A percentile compares a stretch with the other conserved stretches of the same genome.
These are phyloP conservation scores for Oenanthe javanica DNA, from an alignment of 140 eudicot genomes.

Conservation along the genomic window DNA sequence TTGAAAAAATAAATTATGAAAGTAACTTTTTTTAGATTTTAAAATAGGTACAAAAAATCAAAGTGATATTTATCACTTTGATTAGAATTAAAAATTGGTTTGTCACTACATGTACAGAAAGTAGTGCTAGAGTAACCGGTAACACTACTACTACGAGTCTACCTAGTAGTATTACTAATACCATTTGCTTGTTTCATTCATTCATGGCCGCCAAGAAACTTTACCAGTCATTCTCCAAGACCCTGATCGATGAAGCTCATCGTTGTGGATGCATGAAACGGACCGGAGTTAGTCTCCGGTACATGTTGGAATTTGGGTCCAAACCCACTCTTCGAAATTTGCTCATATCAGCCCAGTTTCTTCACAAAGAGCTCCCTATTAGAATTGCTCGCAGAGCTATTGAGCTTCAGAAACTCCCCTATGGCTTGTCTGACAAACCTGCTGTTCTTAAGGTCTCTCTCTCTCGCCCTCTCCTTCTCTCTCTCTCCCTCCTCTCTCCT, in stretches of 20 bases:
- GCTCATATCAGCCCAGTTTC: conserved; percentile 59
- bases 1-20: too few species aligned
- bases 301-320: conserved; percentile 74
- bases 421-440: conserved; percentile 68
- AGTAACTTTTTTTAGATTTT: too few species aligned
- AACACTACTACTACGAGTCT: neutral
- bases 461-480: neutral
- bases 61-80: too few species aligned
- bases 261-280: conserved; percentile 51
- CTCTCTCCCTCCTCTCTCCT: neutral
- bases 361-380: conserved; percentile 80
- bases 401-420: conserved; percentile 75
- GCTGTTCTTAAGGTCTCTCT: conserved; percentile 59
- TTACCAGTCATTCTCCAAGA: conserved; percentile 32
- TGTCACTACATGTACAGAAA: neutral
- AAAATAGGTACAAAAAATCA: too few species aligned
- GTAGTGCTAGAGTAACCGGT: neutral
- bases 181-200: neutral
- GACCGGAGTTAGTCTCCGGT: conserved; percentile 56
- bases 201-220: conserved; percentile 50
- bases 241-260: conserved; percentile 41
- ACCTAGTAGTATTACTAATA: too few species aligned
- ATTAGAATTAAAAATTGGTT: neutral
- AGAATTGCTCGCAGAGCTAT: conserved; percentile 78
- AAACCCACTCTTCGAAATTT: conserved; percentile 37